phyloP scores from a whole-genome alignment of 352 stramenopile genomes.

The Phytopythium helicoides region DNA sequence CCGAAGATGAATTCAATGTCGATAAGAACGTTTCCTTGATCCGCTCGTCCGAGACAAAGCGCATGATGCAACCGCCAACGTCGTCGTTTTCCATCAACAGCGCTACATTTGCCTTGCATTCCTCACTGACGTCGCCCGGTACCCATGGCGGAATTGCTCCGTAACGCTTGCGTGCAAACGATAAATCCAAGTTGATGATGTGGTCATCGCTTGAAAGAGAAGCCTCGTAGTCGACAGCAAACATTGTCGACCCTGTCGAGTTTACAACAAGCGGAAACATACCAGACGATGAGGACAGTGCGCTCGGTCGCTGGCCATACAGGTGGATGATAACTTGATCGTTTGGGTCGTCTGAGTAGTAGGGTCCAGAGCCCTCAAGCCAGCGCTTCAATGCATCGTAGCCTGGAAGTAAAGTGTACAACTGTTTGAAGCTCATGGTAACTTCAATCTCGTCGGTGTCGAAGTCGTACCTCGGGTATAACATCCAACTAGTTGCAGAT shows the following conservation, averaged over 20 bases:
- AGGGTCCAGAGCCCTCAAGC: slow-evolving; percentile 17
- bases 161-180: slow-evolving; percentile 32
- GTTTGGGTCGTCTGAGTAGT: slow-evolving; percentile 30
- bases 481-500: slow-evolving; percentile 33
- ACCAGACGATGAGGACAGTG: slow-evolving; percentile 11
- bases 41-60: slow-evolving; percentile 17
- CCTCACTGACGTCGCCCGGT: slow-evolving; percentile 14
- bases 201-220: slow-evolving; percentile 14
- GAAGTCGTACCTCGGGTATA: slow-evolving; percentile 16
- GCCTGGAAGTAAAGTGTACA: slow-evolving; percentile 46
- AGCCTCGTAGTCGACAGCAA: slow-evolving; percentile 37
- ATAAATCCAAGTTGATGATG: slow-evolving; percentile 19
- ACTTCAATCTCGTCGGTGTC: slow-evolving; percentile 37
- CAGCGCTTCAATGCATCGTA: slow-evolving; percentile 19
- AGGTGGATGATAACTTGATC: slow-evolving; percentile 50
- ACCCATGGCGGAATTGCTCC: slow-evolving; percentile 30
- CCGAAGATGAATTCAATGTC: too few relatives aligned
- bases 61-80: slow-evolving; percentile 24
- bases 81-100: slow-evolving; percentile 11
- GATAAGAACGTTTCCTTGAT: slow-evolving; percentile 20
- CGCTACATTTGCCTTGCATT: slow-evolving; percentile 16
- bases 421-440: slow-evolving; percentile 55
- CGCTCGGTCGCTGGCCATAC: slow-evolving; percentile 15
- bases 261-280: slow-evolving; percentile 44
- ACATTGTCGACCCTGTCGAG: slow-evolving; percentile 37